Conservation (phyloP, 2,329 filamentous ascomycete genomes). For the Magnaporthiopsis incrustans region DNA sequence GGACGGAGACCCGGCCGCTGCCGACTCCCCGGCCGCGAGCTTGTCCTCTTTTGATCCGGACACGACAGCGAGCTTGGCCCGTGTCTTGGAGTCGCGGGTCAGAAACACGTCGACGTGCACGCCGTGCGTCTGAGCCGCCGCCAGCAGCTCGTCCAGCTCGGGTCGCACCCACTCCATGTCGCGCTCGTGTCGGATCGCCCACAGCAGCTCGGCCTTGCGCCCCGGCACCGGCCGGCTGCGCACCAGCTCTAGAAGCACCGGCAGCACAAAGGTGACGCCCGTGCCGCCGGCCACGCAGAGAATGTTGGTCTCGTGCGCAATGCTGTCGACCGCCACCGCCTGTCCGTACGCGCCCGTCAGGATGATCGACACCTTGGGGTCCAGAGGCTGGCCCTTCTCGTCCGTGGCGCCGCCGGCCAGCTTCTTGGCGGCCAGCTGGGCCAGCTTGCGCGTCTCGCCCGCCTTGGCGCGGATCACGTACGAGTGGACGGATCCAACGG, state of each 20-base stretch:
- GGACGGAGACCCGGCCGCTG: constrained; percentile 15
- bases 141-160: constrained; percentile 45
- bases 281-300: constrained; percentile 50
- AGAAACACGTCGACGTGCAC: constrained; percentile 51
- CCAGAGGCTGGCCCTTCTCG: not conserved
- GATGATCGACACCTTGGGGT: constrained; percentile 43
- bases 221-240: constrained; percentile 21
- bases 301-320: constrained; percentile 36
- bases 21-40: constrained; percentile 17
- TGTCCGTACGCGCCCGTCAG: constrained; percentile 58
- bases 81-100: constrained; percentile 37
- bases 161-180: constrained; percentile 50
- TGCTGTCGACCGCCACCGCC: constrained; percentile 24
- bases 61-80: constrained; percentile 10
- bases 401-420: constrained; percentile 18
- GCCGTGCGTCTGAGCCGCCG: constrained; percentile 21
- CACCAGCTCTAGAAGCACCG: constrained; percentile 34
- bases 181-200: constrained; percentile 48
- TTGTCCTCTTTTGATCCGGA: constrained; percentile 19
- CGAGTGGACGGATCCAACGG: constrained; percentile 29
- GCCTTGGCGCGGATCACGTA: constrained; percentile 50
- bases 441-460: constrained; percentile 52
- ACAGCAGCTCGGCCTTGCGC: constrained; percentile 52
- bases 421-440: constrained; percentile 33
- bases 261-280: constrained; percentile 49